Evolutionary conservation across 2,329 filamentous ascomycete species (phyloP), one percentile per base, ranked within the genome.

Genomic region (Pseudogymnoascus sp.): DNA sequence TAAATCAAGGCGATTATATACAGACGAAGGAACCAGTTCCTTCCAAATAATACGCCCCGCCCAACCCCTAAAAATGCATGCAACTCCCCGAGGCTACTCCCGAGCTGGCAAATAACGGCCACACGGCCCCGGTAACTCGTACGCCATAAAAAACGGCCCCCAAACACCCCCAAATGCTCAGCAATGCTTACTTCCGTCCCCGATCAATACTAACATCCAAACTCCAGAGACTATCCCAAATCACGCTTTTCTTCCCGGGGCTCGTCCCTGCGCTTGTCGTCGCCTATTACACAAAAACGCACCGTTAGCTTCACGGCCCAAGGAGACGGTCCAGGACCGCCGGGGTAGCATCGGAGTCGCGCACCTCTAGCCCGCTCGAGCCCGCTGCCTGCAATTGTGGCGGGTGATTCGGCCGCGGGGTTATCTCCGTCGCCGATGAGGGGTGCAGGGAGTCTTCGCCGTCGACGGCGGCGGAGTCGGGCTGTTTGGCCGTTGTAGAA

Each of bases 151-250:
- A 51, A 48, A 7, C 21, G n/a, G 5, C 2, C 38, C 38, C 27
- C 48, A 55, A 21, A 33, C 48, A 12, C 15, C 48, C 25, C 25
- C 25, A 9, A 8, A 44, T 12, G 6, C 27, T 27, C 4, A 17
- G 5, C 48, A n/a, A 4, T 3, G 4, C n/a, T 5, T 55, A 59
- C 62, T 62, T 66, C 10, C 55, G 42, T 9, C 68, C 72, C 63
- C 77, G 80, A 66, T 82, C 82, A 59, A 82, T 80, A 65, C 76
- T 84, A 51, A 85, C 77, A 67, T 87, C 84, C 27, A 86, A 70
- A 65, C 78, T 84, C 84, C 84, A 87, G 13, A 87, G 72, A 10
- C 81, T 79, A 66, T 86, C 84, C 83, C 84, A 88, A 8, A 86
- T 78, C 3, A 85, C 75, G 29, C 81, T 84, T 68, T 74, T 81